phyloP scores from a whole-genome alignment of 106 monocot genomes.

The Platanthera zijinensis region DNA sequence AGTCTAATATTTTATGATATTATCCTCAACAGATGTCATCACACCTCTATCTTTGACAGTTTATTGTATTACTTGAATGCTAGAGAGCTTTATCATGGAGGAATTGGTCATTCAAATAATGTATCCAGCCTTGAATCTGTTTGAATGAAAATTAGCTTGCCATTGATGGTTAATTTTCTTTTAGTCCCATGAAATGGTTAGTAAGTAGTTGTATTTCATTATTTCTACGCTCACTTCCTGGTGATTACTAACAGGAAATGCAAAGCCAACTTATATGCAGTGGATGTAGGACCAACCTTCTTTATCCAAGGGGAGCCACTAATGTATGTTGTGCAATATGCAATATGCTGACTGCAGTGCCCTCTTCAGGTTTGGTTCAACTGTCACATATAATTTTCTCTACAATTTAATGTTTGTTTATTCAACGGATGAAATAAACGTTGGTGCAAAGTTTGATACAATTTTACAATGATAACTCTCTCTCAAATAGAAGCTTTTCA shows the following conservation, averaged over 20 bases:
- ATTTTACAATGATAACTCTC: neutral
- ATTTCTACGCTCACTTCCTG: neutral
- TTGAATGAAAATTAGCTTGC: neutral
- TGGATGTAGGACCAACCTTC: constrained; percentile 58
- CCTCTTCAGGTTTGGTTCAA: constrained; percentile 30
- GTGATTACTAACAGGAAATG: constrained; percentile 22
- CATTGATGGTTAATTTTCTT: neutral
- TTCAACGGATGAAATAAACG: neutral
- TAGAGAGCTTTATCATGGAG: neutral
- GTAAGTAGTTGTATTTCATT: neutral
- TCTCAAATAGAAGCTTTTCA: too few relatives aligned
- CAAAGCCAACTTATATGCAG: constrained; percentile 63
- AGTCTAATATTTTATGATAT: neutral
- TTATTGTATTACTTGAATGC: neutral
- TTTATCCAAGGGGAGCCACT: constrained; percentile 51
- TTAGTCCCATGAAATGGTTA: neutral
- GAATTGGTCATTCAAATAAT: neutral
- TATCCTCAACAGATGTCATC: neutral
- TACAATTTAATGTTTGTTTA: neutral
- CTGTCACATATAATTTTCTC: neutral
- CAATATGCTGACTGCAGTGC: constrained; percentile 37
- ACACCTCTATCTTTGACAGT: neutral
- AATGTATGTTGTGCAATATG: constrained; percentile 71
- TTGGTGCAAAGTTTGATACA: neutral
- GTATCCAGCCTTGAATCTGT: neutral